Evolutionary conservation across 2,329 filamentous ascomycete genomes (phyloP).

Genomic region (Colletotrichum ledebouriae): DNA sequence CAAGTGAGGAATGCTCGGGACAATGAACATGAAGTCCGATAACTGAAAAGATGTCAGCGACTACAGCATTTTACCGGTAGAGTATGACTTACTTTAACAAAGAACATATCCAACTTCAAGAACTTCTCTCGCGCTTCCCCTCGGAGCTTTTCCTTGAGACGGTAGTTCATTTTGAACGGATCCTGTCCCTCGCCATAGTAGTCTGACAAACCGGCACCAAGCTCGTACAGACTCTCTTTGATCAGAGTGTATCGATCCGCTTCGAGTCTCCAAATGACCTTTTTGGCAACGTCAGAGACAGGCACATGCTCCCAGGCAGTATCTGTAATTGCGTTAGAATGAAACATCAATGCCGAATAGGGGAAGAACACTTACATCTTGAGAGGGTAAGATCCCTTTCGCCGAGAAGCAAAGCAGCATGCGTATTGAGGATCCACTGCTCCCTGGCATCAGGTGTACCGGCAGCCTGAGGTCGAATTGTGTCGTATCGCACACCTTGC

Average conservation of each 20-base stretch:
- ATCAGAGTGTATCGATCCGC: conserved; percentile 69
- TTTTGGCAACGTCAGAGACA: conserved; percentile 67
- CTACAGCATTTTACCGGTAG: neutral
- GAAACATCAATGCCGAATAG: too few relatives aligned
- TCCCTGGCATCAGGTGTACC: conserved; percentile 70
- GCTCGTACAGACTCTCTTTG: conserved; percentile 62
- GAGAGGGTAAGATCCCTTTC: conserved; percentile 73
- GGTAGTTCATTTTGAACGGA: conserved; percentile 59
- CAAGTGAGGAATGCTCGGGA: conserved; percentile 71
- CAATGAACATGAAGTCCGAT: conserved; percentile 71
- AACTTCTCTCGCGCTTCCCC: conserved; percentile 67
- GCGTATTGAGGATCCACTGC: conserved; percentile 75
- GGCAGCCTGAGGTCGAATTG: conserved; percentile 67
- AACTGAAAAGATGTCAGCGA: conserved; percentile 56
- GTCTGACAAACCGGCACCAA: conserved; percentile 66
- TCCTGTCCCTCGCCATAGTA: conserved; percentile 63
- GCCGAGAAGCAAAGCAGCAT: conserved; percentile 73
- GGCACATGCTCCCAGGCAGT: conserved; percentile 70
- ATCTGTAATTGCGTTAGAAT: conserved; percentile 55
- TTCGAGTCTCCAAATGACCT: conserved; percentile 71
- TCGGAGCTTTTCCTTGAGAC: conserved; percentile 60
- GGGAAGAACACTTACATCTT: conserved; percentile 63
- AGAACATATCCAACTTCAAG: conserved; percentile 72
- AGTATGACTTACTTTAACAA: conserved; percentile 68
- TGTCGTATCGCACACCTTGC: conserved; percentile 74